Conservation (phyloP, 139 green algal genomes). For the Closterium sp. region DNA sequence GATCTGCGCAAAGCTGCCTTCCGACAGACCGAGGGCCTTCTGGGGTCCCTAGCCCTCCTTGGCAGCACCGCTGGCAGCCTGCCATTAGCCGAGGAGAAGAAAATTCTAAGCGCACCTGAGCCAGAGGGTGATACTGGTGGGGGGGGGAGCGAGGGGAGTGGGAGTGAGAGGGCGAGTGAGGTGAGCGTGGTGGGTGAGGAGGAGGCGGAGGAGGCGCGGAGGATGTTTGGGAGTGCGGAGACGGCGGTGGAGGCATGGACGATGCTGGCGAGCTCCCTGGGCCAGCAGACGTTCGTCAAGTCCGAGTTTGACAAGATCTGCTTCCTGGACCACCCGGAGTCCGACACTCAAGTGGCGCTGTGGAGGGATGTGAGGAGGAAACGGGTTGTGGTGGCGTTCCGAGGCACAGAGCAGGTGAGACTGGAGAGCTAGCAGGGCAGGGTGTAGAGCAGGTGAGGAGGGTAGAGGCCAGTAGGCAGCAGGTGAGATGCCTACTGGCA, state of each 20-base stretch:
- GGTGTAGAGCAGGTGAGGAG: not conserved
- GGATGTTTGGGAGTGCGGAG: conserved; percentile 33
- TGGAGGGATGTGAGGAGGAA: conserved; percentile 18
- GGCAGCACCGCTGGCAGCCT: not conserved
- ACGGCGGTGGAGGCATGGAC: conserved; percentile 42
- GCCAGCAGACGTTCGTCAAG: conserved; percentile 24
- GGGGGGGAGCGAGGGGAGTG: not conserved
- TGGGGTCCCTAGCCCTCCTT: not conserved
- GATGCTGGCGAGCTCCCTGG: conserved; percentile 18
- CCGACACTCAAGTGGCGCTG: conserved; percentile 37
- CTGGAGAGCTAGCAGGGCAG: not conserved
- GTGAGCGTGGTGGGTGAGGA: not conserved
- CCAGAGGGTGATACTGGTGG: not conserved
- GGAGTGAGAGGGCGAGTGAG: not conserved
- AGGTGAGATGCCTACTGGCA: not conserved
- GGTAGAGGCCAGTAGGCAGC: too few species aligned
- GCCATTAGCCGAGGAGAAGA: not conserved
- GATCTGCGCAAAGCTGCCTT: not conserved
- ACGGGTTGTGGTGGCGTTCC: conserved; percentile 33
- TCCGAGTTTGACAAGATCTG: conserved; percentile 41
- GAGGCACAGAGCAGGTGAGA: conserved; percentile 24
- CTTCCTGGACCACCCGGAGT: conserved; percentile 17
- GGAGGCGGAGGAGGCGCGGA: conserved; percentile 11
- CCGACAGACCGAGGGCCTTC: conserved; percentile 7
- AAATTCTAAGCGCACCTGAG: not conserved